Conservation (phyloP, 2,329 filamentous ascomycete species). For the Aspergillus glaucus region DNA sequence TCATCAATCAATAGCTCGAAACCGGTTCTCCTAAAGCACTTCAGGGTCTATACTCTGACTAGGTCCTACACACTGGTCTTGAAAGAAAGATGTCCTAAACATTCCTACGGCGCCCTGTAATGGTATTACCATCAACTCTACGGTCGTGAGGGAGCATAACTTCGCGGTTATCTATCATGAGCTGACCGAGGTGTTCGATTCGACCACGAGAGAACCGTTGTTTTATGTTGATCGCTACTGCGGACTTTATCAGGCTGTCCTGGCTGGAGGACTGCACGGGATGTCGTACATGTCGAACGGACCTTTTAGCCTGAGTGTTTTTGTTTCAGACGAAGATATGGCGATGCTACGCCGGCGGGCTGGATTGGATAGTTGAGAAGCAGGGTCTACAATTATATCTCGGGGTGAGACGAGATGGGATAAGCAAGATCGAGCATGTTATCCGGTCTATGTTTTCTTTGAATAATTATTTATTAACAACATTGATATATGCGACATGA, state of each 20-base stretch:
- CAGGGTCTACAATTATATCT: too few species aligned
- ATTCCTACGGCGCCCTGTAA: constrained; percentile 15
- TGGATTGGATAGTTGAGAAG: too few species aligned
- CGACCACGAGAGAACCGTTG: constrained; percentile 6
- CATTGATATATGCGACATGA: too few species aligned
- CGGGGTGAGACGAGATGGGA: too few species aligned
- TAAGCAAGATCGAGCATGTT: too few species aligned
- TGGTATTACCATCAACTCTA: constrained; percentile 9
- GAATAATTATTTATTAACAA: too few species aligned
- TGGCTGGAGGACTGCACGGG: constrained; percentile 10
- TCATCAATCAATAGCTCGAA: too few species aligned
- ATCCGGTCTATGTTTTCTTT: too few species aligned
- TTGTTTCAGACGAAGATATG: constrained; percentile 12
- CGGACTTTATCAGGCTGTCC: constrained; percentile 8
- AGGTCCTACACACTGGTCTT: constrained; percentile 10
- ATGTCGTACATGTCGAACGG: constrained; percentile 4
- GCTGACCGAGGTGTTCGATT: constrained; percentile 2
- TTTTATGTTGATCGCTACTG: constrained; percentile 11
- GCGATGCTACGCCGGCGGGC: constrained; percentile 3
- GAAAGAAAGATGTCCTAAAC: constrained; percentile 14
- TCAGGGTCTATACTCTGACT: too few species aligned
- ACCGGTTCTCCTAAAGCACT: too few species aligned
- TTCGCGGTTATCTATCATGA: background rate
- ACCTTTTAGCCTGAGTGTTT: constrained; percentile 5
- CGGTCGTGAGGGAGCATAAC: constrained; percentile 1